Evolutionary conservation across 2,329 filamentous ascomycete species (phyloP).

Genomic region (Daldinia eschscholtzii): DNA sequence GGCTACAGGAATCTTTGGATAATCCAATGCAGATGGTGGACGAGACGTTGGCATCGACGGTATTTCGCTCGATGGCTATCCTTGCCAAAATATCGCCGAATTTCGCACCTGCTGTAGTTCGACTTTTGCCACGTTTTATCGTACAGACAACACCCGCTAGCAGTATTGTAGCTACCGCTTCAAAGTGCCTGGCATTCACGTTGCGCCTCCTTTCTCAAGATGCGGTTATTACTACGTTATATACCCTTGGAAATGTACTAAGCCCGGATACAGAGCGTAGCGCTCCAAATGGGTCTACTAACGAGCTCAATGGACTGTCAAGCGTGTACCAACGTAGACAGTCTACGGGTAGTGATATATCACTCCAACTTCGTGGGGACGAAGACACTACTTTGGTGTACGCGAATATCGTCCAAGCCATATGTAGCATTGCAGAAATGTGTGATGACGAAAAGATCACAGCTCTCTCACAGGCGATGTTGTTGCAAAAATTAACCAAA

Average conservation of each 20-base stretch:
- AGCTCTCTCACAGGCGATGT: constrained; percentile 91
- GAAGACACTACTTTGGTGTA: constrained; percentile 84
- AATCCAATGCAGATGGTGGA: constrained; percentile 88
- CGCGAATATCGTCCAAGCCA: constrained; percentile 91
- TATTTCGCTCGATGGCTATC: constrained; percentile 85
- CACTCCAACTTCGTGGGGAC: constrained; percentile 78
- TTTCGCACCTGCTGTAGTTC: constrained; percentile 80
- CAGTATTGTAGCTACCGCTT: constrained; percentile 79
- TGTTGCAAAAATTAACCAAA: constrained; percentile 94
- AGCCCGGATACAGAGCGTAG: constrained; percentile 75
- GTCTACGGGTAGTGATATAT: constrained; percentile 81
- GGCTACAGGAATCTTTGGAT: constrained; percentile 85
- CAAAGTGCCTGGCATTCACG: constrained; percentile 85
- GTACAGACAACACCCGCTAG: constrained; percentile 82
- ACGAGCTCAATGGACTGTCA: constrained; percentile 55
- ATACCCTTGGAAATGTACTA: constrained; percentile 94
- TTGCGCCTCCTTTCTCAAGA: constrained; percentile 89
- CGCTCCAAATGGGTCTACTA: constrained; percentile 66
- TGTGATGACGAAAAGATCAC: constrained; percentile 92
- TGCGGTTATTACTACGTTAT: constrained; percentile 92
- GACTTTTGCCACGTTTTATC: constrained; percentile 86
- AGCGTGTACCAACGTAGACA: constrained; percentile 67
- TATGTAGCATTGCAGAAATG: constrained; percentile 87
- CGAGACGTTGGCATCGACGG: constrained; percentile 78
- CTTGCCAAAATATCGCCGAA: constrained; percentile 80